Base-by-base conservation (phyloP, 768 basidiomycete genomes). In the Coprinopsis sp. region DNA sequence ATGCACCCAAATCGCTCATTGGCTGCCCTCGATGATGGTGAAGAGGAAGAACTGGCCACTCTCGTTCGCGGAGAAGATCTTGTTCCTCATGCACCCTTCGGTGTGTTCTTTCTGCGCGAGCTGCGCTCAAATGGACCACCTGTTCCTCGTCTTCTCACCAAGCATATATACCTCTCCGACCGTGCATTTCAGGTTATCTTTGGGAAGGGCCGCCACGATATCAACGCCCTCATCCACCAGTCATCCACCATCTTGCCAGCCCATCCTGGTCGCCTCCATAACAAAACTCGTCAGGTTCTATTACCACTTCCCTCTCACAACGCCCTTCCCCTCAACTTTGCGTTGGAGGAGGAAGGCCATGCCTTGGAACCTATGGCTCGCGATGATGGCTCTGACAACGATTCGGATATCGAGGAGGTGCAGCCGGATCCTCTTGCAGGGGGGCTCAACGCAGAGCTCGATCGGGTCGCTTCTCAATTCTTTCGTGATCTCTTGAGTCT, bases 321-420 rank as follows among this genome's bases (percentile, higher is more conserved):
- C 2, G 18, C 18, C 11, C 12, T 11, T 3, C 11, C 14, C 16
- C 22, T 13, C 2, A 27, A 12, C 2, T 40, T 40, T 6, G 2
- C 6, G 7, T 23, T 40, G 3, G 18, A 40, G 24, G 3, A 18
- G 12, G 3, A 24, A 23, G 39, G 39, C n/a, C 19, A 23, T 12
- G 24, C n/a, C 12, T 14, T 40, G 12, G 39, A 24, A 6, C 39
- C 39, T 40, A 16, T 24, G 2, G 12, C 23, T 22, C 7, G 24
- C 22, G 39, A 40, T 27, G 19, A 19, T 24, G 39, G 39, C 23
- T 40, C 39, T 24, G 39, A 40, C 24, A 40, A 16, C 23, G 39
- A 40, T 40, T 3, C 16, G 39, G 18, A 19, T 2, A 11, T 7
- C 7, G 3, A 40, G 12, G 39, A 40, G 19, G n/a, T n/a, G n/a